Evolutionary conservation across 768 basidiomycete species (phyloP).

Genomic region (Hypholoma sublateritium): DNA sequence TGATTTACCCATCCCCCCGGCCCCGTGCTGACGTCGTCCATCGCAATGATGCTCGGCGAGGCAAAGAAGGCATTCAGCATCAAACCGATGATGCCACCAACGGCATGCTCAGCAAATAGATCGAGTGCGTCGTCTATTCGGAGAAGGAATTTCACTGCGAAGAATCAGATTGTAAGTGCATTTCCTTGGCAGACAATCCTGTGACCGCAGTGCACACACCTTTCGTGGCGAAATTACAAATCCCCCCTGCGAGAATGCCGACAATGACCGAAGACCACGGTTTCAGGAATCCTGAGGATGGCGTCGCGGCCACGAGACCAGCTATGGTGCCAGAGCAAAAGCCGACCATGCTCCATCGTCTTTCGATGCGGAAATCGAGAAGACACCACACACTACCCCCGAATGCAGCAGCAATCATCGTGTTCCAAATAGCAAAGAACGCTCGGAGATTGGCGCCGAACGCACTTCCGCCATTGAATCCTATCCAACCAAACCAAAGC

Average conservation of each 20-base stretch:
- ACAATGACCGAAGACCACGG: constrained; percentile 77
- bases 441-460: constrained; percentile 88
- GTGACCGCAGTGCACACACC: constrained; percentile 40
- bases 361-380: constrained; percentile 76
- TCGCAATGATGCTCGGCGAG: constrained; percentile 58
- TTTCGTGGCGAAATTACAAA: constrained; percentile 86
- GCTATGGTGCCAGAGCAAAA: constrained; percentile 93
- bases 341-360: constrained; percentile 87
- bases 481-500: constrained; percentile 86
- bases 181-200: neutral
- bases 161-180: constrained; percentile 8
- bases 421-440: constrained; percentile 84
- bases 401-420: constrained; percentile 82
- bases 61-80: constrained; percentile 77
- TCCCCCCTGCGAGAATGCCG: constrained; percentile 68
- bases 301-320: constrained; percentile 86
- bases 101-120: constrained; percentile 88
- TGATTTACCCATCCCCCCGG: constrained; percentile 73
- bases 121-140: constrained; percentile 88
- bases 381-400: constrained; percentile 84
- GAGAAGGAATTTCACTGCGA: constrained; percentile 64
- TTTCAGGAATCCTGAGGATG: constrained; percentile 79
- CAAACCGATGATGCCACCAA: constrained; percentile 80
- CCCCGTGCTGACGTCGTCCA: constrained; percentile 64
- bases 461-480: constrained; percentile 91